Evolutionary conservation across 495 filamentous ascomycete species (phyloP).

Genomic region (Tuber brumale): DNA sequence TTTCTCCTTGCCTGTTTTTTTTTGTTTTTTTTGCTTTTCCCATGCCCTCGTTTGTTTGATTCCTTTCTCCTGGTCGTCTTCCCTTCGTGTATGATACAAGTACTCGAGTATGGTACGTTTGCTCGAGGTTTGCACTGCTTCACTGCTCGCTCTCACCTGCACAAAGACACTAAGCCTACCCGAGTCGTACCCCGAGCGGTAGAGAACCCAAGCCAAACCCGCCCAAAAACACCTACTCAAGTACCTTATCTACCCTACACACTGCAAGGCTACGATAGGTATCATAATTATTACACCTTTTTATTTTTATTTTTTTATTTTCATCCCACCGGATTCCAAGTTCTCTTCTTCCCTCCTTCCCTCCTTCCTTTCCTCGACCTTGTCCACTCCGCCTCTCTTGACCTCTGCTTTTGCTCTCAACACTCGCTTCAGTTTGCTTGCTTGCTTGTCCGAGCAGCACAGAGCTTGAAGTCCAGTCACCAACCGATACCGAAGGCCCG

Average conservation of each 20-base stretch:
- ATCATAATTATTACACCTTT: not conserved
- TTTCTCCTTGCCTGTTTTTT: not conserved
- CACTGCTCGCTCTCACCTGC: not conserved
- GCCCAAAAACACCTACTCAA: not conserved
- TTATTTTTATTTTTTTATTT: not conserved
- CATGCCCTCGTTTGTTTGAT: not conserved
- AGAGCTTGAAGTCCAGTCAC: not conserved
- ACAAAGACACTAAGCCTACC: not conserved
- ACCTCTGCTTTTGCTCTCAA: not conserved
- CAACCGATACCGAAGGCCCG: not conserved
- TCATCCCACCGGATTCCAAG: not conserved
- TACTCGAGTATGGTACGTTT: not conserved
- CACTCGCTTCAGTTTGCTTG: not conserved
- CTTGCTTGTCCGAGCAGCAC: not conserved
- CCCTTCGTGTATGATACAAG: not conserved
- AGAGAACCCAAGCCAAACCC: not conserved
- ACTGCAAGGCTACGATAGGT: not conserved
- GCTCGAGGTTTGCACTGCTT: not conserved
- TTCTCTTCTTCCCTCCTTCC: not conserved
- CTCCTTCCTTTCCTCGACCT: not conserved
- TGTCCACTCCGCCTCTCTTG: not conserved
- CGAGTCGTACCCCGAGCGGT: not conserved
- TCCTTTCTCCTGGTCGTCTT: not conserved
- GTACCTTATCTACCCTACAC: not conserved
- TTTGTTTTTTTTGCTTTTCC: not conserved